Evolutionary conservation across 2,329 filamentous ascomycete species (phyloP), one percentile per base, ranked within the genome.

Genomic region (Lasiodiplodia sp.): DNA sequence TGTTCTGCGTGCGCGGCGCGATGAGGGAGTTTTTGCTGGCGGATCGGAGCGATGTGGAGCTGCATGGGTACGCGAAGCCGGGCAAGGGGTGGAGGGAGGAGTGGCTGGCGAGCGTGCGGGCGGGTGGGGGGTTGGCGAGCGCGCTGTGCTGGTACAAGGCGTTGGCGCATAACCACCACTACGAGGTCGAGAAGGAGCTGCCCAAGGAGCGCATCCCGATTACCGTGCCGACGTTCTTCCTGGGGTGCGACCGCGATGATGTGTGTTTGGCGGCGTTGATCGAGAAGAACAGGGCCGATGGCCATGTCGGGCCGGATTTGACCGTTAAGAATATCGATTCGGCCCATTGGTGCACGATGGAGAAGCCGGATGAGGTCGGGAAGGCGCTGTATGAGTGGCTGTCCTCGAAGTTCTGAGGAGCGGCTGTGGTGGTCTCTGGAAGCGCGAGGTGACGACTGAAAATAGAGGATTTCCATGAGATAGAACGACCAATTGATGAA

Each of bases 81-180:
- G 58, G 18, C 6, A 51, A 7, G 18, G 74, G 79, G 7, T 60
- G 71, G 1, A 68, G 70, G 12, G 71, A 78, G 47, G 70, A 70
- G 0, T 83, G 80, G 72, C 72, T 82, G 10, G 70, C 75, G n/a
- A 74, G 74, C 11, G 78, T 82, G 73, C 67, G 62, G 5, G 71
- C 73, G 10, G 77, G 75, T 23, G 77, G 75, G 25, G 76, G 31
- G 1, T 10, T 81, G 53, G 78, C 75, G 34, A 75, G 73, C 2
- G 76, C 81, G 2, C 73, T 80, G 66, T 76, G 78, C 69, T 82
- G 79, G 73, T 83, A 83, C 69, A 74, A 76, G 56, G 74, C 76
- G 68, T 72, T 70, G 56, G 60, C 62, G 14, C 23, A 58, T 68
- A 70, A 77, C 34, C 53, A 75, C 31, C 77, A 82, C 52, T 68